Conservation (phyloP, 2,329 filamentous ascomycete genomes). For the Scedosporium minutisporum region DNA sequence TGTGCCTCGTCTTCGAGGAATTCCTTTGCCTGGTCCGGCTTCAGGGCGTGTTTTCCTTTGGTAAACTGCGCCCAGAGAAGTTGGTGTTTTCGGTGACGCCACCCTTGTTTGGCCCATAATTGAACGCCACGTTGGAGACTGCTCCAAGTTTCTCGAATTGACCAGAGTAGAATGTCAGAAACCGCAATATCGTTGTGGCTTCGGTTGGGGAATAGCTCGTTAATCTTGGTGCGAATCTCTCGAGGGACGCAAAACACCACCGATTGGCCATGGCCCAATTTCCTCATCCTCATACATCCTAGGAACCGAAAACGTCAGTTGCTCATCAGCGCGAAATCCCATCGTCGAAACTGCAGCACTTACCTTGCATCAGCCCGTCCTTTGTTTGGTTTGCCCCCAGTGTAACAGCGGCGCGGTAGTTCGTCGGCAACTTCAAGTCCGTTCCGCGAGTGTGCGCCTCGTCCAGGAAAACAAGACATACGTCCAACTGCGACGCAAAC, state of each 20-base stretch:
- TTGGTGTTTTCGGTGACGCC: slow-evolving; percentile 34
- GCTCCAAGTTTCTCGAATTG: slow-evolving; percentile 45
- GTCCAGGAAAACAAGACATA: slow-evolving; percentile 59
- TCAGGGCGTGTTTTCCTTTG: slow-evolving; percentile 9
- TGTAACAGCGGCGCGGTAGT: slow-evolving; percentile 57
- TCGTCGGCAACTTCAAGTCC: slow-evolving; percentile 50
- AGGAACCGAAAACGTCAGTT: slow-evolving; percentile 4
- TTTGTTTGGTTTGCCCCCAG: slow-evolving; percentile 57
- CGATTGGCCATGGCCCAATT: slow-evolving; percentile 56
- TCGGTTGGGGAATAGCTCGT: slow-evolving; percentile 9
- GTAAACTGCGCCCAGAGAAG: slow-evolving; percentile 20
- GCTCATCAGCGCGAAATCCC: not conserved
- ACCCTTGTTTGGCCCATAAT: slow-evolving; percentile 53
- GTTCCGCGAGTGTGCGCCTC: slow-evolving; percentile 62
- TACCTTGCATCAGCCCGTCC: slow-evolving; percentile 59
- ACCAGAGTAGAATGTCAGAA: slow-evolving; percentile 48
- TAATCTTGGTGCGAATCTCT: slow-evolving; percentile 50
- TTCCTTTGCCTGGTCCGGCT: slow-evolving; percentile 19
- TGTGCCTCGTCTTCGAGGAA: slow-evolving; percentile 49
- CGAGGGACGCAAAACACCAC: slow-evolving; percentile 49
- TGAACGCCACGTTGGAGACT: slow-evolving; percentile 40
- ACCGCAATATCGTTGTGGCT: slow-evolving; percentile 28
- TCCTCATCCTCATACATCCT: slow-evolving; percentile 65
- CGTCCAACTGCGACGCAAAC: slow-evolving; percentile 43
- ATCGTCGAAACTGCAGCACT: slow-evolving; percentile 9